phyloP scores from a whole-genome alignment of 768 basidiomycete genomes.

The Dendrothele bispora region DNA sequence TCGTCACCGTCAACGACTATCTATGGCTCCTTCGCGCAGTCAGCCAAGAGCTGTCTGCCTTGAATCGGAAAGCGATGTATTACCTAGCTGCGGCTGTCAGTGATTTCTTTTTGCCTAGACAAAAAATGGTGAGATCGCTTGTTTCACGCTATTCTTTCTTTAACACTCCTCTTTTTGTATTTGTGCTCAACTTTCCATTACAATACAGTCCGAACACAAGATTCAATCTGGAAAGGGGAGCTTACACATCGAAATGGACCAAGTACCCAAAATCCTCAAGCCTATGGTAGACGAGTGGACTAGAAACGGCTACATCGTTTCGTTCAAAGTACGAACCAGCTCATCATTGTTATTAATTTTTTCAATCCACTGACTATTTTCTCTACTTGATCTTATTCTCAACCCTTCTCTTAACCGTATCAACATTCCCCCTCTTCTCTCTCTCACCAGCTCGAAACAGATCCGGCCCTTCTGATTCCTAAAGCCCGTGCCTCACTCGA shows the following conservation, averaged over 20 bases:
- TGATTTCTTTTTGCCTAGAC: slow-evolving; percentile 94
- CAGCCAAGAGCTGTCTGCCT: slow-evolving; percentile 69
- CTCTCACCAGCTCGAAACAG: slow-evolving; percentile 83
- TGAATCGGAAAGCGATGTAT: slow-evolving; percentile 81
- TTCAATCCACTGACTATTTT: background rate
- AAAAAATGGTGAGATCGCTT: slow-evolving; percentile 73
- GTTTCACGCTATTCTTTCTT: background rate
- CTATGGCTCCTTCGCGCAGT: slow-evolving; percentile 87
- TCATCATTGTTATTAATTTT: too few relatives aligned
- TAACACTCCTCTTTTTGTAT: too few relatives aligned
- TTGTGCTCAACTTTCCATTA: too few relatives aligned
- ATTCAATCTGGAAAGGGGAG: slow-evolving; percentile 97
- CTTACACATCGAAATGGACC: slow-evolving; percentile 95
- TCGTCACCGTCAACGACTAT: slow-evolving; percentile 95
- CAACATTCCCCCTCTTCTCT: background rate
- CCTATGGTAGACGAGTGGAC: slow-evolving; percentile 95
- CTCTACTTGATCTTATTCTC: background rate
- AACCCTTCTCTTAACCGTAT: background rate
- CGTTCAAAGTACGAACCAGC: slow-evolving; percentile 90
- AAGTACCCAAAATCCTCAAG: slow-evolving; percentile 94
- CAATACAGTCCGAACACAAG: slow-evolving; percentile 87
- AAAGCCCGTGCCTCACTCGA: slow-evolving; percentile 88
- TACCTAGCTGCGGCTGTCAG: slow-evolving; percentile 98
- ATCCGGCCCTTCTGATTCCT: slow-evolving; percentile 77
- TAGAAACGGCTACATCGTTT: slow-evolving; percentile 86